Conservation (phyloP, 2,329 filamentous ascomycete species). For the Penicillium sumatraense region DNA sequence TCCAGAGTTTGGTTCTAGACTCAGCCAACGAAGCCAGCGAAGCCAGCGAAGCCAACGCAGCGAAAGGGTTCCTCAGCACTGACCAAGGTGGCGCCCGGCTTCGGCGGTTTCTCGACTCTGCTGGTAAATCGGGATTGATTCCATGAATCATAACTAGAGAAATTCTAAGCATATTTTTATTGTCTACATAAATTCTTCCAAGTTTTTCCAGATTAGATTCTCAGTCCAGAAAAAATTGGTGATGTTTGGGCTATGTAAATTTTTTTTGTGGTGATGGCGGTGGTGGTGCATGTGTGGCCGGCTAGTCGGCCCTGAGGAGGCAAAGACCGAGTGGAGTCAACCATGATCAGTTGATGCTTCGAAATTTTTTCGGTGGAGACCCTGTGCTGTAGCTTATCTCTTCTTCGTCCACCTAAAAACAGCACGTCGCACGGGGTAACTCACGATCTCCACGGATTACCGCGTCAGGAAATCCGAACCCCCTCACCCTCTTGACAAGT, state of each 20-base stretch:
- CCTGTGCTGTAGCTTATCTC: conserved; percentile 28
- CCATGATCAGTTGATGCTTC: conserved; percentile 32
- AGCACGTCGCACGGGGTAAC: conserved; percentile 22
- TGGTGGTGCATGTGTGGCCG: conserved; percentile 3
- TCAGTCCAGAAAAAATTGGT: not conserved
- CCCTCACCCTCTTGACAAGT: conserved; percentile 17
- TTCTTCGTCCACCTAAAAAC: conserved; percentile 18
- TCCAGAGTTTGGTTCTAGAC: conserved; percentile 12
- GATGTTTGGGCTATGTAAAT: not conserved
- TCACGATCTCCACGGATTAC: conserved; percentile 33
- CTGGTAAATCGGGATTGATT: not conserved
- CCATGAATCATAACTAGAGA: conserved; percentile 6
- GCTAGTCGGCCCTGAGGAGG: conserved; percentile 8
- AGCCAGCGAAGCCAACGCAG: not conserved
- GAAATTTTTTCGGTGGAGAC: conserved; percentile 33
- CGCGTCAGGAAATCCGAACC: conserved; percentile 27
- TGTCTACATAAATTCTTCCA: not conserved
- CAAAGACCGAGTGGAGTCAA: conserved; percentile 9
- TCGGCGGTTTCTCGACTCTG: not conserved
- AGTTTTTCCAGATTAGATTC: not conserved
- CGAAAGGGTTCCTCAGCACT: conserved; percentile 1
- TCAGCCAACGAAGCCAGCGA: conserved; percentile 1
- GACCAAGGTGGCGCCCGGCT: conserved; percentile 2
- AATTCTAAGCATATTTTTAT: not conserved
- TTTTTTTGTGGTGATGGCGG: not conserved